Percentiles rank a stretch among this genome's conserved stretches.
Conservation (phyloP, 2,329 filamentous ascomycete species). For the Aspergillus ibericus region DNA sequence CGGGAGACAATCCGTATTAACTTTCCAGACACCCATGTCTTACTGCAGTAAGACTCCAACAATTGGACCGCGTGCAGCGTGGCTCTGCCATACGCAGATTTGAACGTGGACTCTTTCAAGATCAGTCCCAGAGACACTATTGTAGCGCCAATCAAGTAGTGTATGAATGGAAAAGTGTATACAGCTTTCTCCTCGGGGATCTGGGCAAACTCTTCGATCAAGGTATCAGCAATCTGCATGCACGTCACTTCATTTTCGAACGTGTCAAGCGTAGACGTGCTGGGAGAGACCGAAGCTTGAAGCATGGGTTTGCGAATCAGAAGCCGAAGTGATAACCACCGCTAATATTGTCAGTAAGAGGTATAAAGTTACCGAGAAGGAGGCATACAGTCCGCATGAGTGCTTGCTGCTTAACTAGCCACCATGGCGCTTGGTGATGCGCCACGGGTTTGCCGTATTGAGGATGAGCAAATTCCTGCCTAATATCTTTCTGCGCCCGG, state of each 20-base stretch:
- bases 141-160: constrained; percentile 20
- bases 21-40: constrained; percentile 25
- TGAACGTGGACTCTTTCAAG: constrained; percentile 19
- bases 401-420: constrained; percentile 21
- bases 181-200: constrained; percentile 21
- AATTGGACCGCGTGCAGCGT: constrained; percentile 16
- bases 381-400: constrained; percentile 25
- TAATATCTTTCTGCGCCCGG: constrained; percentile 18
- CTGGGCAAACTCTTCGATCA: constrained; percentile 20
- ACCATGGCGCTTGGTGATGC: constrained; percentile 11
- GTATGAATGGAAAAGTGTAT: constrained; percentile 25
- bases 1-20: constrained; percentile 18
- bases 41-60: constrained; percentile 20
- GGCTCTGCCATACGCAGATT: constrained; percentile 10
- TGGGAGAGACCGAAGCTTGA: background rate
- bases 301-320: constrained; percentile 23
- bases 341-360: constrained; percentile 8
- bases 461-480: constrained; percentile 16
- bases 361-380: background rate
- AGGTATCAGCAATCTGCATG: constrained; percentile 18
- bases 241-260: constrained; percentile 24
- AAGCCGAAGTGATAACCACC: constrained; percentile 22
- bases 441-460: background rate
- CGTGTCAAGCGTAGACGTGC: constrained; percentile 5
- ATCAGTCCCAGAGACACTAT: constrained; percentile 23